A percentile compares a stretch with the other conserved stretches of the same genome.
Evolutionary conservation across 2,329 filamentous ascomycete species (phyloP).

Genomic region (Botryosphaeria dothidea): DNA sequence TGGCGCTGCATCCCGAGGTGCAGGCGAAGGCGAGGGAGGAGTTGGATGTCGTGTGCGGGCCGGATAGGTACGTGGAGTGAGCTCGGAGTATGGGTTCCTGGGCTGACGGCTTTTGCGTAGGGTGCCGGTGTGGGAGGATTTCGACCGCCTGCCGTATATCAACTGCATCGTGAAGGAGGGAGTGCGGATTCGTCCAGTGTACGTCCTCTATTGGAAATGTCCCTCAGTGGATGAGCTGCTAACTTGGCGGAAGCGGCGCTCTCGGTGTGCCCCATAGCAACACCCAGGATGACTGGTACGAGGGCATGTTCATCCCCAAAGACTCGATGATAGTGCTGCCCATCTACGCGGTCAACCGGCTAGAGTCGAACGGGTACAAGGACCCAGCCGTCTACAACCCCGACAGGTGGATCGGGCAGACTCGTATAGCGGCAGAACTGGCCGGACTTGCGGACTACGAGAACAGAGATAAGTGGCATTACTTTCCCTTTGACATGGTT

Average conservation of each 20-base stretch:
- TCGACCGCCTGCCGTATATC: conserved; percentile 33
- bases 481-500: conserved; percentile 17
- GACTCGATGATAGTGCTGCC: conserved; percentile 40
- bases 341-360: conserved; percentile 38
- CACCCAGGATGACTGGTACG: conserved; percentile 36
- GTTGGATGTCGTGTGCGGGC: conserved; percentile 24
- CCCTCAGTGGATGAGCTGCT: background rate
- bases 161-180: conserved; percentile 35
- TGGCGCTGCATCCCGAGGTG: conserved; percentile 30
- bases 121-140: conserved; percentile 32
- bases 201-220: conserved; percentile 17
- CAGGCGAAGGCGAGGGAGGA: conserved; percentile 31
- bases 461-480: conserved; percentile 25
- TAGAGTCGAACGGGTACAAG: conserved; percentile 21
- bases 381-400: conserved; percentile 37
- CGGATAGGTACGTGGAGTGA: background rate
- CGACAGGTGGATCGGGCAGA: conserved; percentile 35
- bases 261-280: conserved; percentile 26
- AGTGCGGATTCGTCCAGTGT: conserved; percentile 37
- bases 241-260: conserved; percentile 14
- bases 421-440: conserved; percentile 37
- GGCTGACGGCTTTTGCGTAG: conserved; percentile 23
- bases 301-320: conserved; percentile 44
- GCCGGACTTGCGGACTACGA: conserved; percentile 32
- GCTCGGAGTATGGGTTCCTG: rapidly evolving